phyloP scores from a whole-genome alignment of 1,284 basidiomycete genomes.

The Ceratobasidium sp. region DNA sequence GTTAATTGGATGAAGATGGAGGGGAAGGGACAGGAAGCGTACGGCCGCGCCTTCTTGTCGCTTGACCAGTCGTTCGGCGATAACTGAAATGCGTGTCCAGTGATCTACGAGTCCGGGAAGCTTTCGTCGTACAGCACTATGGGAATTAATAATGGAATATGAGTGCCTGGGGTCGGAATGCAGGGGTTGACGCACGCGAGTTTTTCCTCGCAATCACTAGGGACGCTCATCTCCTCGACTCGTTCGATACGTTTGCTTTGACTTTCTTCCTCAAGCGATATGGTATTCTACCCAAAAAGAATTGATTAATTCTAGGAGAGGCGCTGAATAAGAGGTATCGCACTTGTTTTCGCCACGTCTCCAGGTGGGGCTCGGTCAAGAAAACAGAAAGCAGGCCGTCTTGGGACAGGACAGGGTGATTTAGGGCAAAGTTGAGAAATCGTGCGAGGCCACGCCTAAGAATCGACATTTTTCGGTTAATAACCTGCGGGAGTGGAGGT shows the following conservation, averaged over 20 bases:
- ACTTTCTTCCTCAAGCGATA: conserved; percentile 86
- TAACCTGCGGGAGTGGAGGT: conserved; percentile 5
- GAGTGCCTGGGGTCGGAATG: too few species aligned
- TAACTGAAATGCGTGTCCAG: conserved; percentile 87
- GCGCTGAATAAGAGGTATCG: neutral
- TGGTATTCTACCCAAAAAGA: conserved; percentile 12
- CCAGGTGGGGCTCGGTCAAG: conserved; percentile 82
- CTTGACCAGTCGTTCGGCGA: conserved; percentile 85
- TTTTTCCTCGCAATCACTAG: conserved; percentile 90
- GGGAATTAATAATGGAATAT: conserved; percentile 29
- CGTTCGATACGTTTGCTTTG: conserved; percentile 80
- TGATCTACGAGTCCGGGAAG: conserved; percentile 83
- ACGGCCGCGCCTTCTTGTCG: conserved; percentile 88
- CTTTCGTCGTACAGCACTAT: conserved; percentile 74
- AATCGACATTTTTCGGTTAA: neutral
- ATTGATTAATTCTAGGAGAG: neutral
- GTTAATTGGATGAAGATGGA: neutral
- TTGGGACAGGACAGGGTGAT: conserved; percentile 88
- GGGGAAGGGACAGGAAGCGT: conserved; percentile 60
- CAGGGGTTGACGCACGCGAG: conserved; percentile 66
- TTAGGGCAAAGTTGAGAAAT: conserved; percentile 84
- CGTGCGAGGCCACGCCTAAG: conserved; percentile 81
- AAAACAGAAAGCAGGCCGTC: conserved; percentile 86
- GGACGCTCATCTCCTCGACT: conserved; percentile 90
- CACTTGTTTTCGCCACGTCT: conserved; percentile 81